A percentile compares a stretch with the other conserved stretches of the same genome.
These are phyloP conservation scores for Potentilla sterilis DNA, from an alignment of 306 rosid genomes.

Conservation along the genomic window DNA sequence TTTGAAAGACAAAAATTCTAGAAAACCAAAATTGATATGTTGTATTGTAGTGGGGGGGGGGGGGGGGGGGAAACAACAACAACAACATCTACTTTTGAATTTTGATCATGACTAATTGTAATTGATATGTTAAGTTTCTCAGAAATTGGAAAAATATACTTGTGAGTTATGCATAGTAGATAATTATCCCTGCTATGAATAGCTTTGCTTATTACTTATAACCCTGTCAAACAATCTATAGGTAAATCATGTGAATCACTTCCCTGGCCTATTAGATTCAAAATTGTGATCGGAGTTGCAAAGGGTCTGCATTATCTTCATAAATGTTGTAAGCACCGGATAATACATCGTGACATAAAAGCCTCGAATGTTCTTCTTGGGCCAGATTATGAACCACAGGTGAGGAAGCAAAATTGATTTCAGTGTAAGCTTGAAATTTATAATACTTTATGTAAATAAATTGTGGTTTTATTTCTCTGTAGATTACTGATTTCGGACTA, in stretches of 20 bases:
- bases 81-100: too few species aligned
- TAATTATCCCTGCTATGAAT: not conserved
- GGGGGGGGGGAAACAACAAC: too few species aligned
- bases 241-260: slow-evolving; percentile 55
- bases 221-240: slow-evolving; percentile 20
- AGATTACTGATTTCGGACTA: slow-evolving; percentile 92
- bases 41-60: not conserved
- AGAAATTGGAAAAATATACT: not conserved
- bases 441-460: not conserved
- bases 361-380: slow-evolving; percentile 96
- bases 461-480: not conserved
- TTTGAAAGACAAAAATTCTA: not conserved
- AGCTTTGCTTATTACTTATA: slow-evolving; percentile 1
- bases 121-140: not conserved
- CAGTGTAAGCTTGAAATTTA: not conserved
- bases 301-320: slow-evolving; percentile 95
- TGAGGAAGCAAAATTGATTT: slow-evolving; percentile 15
- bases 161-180: not conserved
- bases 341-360: slow-evolving; percentile 92
- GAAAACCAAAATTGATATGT: not conserved
- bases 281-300: slow-evolving; percentile 78
- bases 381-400: slow-evolving; percentile 94
- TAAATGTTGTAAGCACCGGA: slow-evolving; percentile 76
- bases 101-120: not conserved
- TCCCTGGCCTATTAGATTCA: slow-evolving; percentile 78